Evolutionary conservation across 2,329 filamentous ascomycete species (phyloP).

Genomic region (Bipolaris gigantea): DNA sequence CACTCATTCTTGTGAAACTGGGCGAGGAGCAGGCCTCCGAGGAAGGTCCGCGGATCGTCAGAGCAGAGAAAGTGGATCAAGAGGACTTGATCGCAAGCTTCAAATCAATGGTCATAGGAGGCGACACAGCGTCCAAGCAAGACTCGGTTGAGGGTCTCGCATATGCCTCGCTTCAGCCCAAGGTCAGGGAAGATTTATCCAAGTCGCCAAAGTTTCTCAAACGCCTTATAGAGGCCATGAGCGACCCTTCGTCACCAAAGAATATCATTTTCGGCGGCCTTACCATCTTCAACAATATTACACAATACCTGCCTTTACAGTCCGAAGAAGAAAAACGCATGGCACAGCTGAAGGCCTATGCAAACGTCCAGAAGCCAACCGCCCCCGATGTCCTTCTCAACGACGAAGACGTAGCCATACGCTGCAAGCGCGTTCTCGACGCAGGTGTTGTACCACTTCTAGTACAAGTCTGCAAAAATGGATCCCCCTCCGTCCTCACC

Average conservation of each 20-base stretch:
- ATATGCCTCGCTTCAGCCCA: conserved; percentile 83
- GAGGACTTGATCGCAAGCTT: conserved; percentile 59
- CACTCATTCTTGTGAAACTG: conserved; percentile 60
- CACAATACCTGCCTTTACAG: conserved; percentile 72
- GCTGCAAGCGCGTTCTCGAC: conserved; percentile 78
- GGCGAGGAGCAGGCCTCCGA: conserved; percentile 45
- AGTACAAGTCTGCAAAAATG: conserved; percentile 72
- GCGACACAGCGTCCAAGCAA: conserved; percentile 61
- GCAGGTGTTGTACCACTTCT: conserved; percentile 76
- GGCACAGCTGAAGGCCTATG: conserved; percentile 89
- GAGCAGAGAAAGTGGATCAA: conserved; percentile 39
- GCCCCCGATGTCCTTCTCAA: conserved; percentile 70
- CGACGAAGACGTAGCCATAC: conserved; percentile 71
- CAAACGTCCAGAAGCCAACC: conserved; percentile 72
- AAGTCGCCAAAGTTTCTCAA: conserved; percentile 69
- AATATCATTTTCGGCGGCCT: conserved; percentile 81
- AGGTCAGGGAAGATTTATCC: conserved; percentile 79
- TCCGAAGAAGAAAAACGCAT: conserved; percentile 93
- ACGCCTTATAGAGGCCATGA: conserved; percentile 66
- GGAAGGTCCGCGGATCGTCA: conserved; percentile 36
- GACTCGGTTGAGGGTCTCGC: conserved; percentile 88
- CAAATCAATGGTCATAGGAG: conserved; percentile 65
- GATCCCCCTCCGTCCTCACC: conserved; percentile 69
- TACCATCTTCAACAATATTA: conserved; percentile 84
- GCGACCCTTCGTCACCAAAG: conserved; percentile 42